Percentiles rank a stretch among this genome's conserved stretches.
These are phyloP conservation scores for Scortechinia acanthostroma DNA, from an alignment of 2,329 filamentous ascomycete species.

Conservation along the genomic window DNA sequence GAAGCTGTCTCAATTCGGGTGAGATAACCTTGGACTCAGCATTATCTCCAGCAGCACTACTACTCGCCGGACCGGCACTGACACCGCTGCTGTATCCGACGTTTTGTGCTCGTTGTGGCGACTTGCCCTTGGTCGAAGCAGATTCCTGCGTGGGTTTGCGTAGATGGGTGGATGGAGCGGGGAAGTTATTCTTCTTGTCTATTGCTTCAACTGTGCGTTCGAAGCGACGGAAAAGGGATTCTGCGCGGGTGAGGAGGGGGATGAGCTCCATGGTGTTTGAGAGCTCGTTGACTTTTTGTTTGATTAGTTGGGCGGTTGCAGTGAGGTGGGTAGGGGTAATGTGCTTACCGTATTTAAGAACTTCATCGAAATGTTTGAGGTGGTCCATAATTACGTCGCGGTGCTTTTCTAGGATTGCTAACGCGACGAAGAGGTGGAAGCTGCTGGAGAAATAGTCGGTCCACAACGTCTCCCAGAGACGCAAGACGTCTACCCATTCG, in stretches of 20 bases:
- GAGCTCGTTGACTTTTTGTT: conserved; percentile 93
- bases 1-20: conserved; percentile 43
- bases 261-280: conserved; percentile 87
- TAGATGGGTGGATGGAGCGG: conserved; percentile 32
- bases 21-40: conserved; percentile 38
- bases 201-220: conserved; percentile 82
- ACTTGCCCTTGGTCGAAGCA: conserved; percentile 26
- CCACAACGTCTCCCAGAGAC: conserved; percentile 90
- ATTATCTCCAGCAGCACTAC: neutral
- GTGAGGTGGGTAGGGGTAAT: neutral
- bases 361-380: conserved; percentile 88
- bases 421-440: conserved; percentile 88
- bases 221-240: conserved; percentile 81
- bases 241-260: conserved; percentile 78
- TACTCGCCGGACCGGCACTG: neutral
- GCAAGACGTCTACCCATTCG: conserved; percentile 76
- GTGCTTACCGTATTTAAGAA: conserved; percentile 83
- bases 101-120: conserved; percentile 19
- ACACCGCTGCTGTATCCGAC: conserved; percentile 11
- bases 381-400: conserved; percentile 94
- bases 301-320: conserved; percentile 3
- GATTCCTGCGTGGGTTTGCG: conserved; percentile 23
- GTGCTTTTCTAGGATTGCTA: conserved; percentile 93
- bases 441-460: conserved; percentile 83
- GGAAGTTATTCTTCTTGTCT: conserved; percentile 85